phyloP scores from a whole-genome alignment of 345 rosid genomes.

The Brassica cretica region DNA sequence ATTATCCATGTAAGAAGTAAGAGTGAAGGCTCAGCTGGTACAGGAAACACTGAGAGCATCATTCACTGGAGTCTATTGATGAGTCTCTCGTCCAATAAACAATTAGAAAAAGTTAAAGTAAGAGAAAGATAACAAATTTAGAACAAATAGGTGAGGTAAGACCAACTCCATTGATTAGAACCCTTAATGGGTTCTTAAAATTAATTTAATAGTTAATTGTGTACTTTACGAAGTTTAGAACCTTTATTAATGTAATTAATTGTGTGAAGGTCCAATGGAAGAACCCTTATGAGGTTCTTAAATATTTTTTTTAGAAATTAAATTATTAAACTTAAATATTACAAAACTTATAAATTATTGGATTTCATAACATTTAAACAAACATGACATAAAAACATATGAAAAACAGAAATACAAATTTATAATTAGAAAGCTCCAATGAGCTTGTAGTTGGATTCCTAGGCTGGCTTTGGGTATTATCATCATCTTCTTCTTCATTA shows the following conservation, averaged over 20 bases:
- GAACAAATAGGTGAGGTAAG: too few relatives aligned
- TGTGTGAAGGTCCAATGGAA: not conserved
- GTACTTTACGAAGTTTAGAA: not conserved
- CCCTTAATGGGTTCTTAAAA: too few relatives aligned
- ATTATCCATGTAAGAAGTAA: too few relatives aligned
- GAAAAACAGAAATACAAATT: too few relatives aligned
- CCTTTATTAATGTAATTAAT: not conserved
- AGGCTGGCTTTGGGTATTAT: constrained; percentile 29
- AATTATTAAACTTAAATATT: too few relatives aligned
- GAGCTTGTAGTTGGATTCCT: not conserved
- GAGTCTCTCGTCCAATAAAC: too few relatives aligned
- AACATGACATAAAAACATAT: too few relatives aligned
- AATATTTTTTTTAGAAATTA: not conserved
- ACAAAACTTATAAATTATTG: not conserved
- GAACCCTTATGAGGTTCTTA: not conserved
- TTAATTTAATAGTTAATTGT: not conserved
- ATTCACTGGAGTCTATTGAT: too few relatives aligned
- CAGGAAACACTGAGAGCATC: too few relatives aligned
- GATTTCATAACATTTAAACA: not conserved
- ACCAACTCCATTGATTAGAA: not conserved
- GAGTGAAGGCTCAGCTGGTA: too few relatives aligned
- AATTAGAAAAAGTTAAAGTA: too few relatives aligned
- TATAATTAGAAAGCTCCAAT: not conserved
- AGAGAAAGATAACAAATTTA: too few relatives aligned
- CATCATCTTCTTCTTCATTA: constrained; percentile 35